A percentile compares a stretch with the other conserved stretches of the same genome.
Evolutionary conservation across 495 filamentous ascomycete species (phyloP).

Genomic region (Xylaria palmicola): DNA sequence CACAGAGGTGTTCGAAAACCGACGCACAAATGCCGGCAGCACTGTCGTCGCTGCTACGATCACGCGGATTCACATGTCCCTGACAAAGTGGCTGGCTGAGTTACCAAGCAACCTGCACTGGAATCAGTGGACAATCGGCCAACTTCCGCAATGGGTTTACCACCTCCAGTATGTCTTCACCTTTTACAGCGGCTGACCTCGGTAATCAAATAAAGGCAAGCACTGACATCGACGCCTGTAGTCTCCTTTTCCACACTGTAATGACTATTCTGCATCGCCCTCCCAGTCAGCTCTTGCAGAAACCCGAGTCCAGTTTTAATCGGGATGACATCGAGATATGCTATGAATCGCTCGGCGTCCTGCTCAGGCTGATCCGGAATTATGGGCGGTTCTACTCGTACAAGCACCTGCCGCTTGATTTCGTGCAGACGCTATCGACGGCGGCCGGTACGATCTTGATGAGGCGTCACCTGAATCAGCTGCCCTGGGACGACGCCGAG

Average conservation of each 20-base stretch:
- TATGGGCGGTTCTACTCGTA: conserved; percentile 31
- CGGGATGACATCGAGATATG: conserved; percentile 31
- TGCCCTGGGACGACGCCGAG: conserved; percentile 22
- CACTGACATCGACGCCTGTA: conserved; percentile 7
- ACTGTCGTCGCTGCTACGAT: conserved; percentile 26
- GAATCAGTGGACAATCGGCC: conserved; percentile 32
- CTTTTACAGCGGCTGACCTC: not conserved
- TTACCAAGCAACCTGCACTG: conserved; percentile 33
- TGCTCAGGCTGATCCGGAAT: conserved; percentile 28
- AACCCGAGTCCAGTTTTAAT: conserved; percentile 19
- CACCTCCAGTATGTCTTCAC: conserved; percentile 31
- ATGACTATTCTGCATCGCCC: conserved; percentile 37
- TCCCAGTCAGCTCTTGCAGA: conserved; percentile 26
- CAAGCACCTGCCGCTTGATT: conserved; percentile 30
- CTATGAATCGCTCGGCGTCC: conserved; percentile 31
- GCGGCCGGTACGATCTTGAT: conserved; percentile 33
- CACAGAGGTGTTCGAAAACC: conserved; percentile 36
- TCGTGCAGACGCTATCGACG: conserved; percentile 34
- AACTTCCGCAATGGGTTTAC: conserved; percentile 29
- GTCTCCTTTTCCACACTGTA: conserved; percentile 34
- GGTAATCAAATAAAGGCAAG: not conserved
- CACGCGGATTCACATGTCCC: conserved; percentile 29
- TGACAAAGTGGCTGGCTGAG: conserved; percentile 31
- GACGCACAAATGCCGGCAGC: conserved; percentile 23
- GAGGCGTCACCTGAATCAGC: conserved; percentile 27